Evolutionary conservation across 2,329 filamentous ascomycete species (phyloP), one percentile per base, ranked within the genome.

Genomic region (Hortaea werneckii): DNA sequence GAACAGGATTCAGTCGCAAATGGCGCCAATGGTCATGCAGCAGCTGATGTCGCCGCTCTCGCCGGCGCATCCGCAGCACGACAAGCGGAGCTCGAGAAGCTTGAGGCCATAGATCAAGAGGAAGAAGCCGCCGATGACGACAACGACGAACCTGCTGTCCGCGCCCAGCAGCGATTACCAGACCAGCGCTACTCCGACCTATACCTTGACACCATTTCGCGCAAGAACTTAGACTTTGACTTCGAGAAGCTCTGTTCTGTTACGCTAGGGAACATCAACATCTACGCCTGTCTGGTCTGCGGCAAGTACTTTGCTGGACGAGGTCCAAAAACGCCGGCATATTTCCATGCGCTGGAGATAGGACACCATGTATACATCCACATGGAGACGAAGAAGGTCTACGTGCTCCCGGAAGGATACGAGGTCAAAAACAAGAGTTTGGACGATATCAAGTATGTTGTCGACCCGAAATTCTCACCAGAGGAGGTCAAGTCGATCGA

Each of bases 181-280:
- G 79, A 85, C 30, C 85, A 85, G 63, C 90, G 90, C 51, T 98
- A 95, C 71, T 83, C 85, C 59, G 90, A 98, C 65, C 80, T 98
- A 28, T 98, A 98, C 65, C 85, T 98, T 56, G 92, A 98, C 71
- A 96, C 92, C 9, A 94, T 98, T 68, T 82, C 95, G 66, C 86
- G 92, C 59, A 80, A 83, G 61, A 82, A 95, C 40, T 81, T 96
- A 46, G 92, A 98, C 67, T 96, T 96, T 64, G 92, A 98, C 67
- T 98, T 98, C 64, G 92, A 98, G 65, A 98, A 98, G 73, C 79
- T 95, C 9, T 98, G 92, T 70, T 96, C 90, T 26, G 77, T 98
- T 54, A 94, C 87, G 30, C 77, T 98, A 6, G 95, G 89, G 41
- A 96, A 96, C 65, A 95, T 96, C 70, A 98, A 98, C 63, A 89